Percentiles rank a stretch among this genome's conserved stretches.
These are phyloP conservation scores for Rhodotorula glutinis DNA, from an alignment of 1,284 basidiomycete species.

Conservation along the genomic window DNA sequence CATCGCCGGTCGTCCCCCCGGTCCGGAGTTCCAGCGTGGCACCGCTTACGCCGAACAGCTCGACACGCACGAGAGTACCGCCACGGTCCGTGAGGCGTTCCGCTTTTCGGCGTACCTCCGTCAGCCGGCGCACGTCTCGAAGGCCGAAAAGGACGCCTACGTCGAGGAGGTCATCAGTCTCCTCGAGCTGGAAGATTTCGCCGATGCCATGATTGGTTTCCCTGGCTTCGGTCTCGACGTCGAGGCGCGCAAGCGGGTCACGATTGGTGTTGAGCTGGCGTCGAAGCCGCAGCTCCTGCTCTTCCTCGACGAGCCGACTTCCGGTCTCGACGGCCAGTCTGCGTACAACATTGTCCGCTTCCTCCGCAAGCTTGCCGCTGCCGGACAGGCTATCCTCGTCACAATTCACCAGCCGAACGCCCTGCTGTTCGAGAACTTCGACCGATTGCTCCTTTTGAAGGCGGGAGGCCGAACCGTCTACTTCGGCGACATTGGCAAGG, in stretches of 20 bases:
- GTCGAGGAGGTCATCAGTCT: slow-evolving; percentile 73
- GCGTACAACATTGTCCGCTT: slow-evolving; percentile 82
- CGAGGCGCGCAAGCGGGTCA: slow-evolving; percentile 73
- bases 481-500: slow-evolving; percentile 47
- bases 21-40: slow-evolving; percentile 69
- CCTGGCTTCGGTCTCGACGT: slow-evolving; percentile 59
- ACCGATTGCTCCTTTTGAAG: slow-evolving; percentile 42
- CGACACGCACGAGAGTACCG: slow-evolving; percentile 44
- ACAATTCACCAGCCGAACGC: slow-evolving; percentile 67
- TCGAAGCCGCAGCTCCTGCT: slow-evolving; percentile 70
- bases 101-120: slow-evolving; percentile 76
- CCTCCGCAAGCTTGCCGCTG: slow-evolving; percentile 72
- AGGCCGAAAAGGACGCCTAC: slow-evolving; percentile 72
- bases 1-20: slow-evolving; percentile 70
- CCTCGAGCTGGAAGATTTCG: slow-evolving; percentile 68
- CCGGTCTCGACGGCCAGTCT: slow-evolving; percentile 66
- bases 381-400: slow-evolving; percentile 67
- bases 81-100: slow-evolving; percentile 74
- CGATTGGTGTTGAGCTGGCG: slow-evolving; percentile 72
- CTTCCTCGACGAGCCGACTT: slow-evolving; percentile 69
- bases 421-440: slow-evolving; percentile 48
- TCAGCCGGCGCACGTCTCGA: slow-evolving; percentile 65
- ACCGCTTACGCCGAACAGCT: slow-evolving; percentile 50
- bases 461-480: slow-evolving; percentile 43
- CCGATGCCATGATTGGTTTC: slow-evolving; percentile 71